Percentiles rank a stretch among this genome's conserved stretches.
These are phyloP conservation scores for Hymenoscyphus fructigenus DNA, from an alignment of 2,329 filamentous ascomycete species.

Conservation along the genomic window DNA sequence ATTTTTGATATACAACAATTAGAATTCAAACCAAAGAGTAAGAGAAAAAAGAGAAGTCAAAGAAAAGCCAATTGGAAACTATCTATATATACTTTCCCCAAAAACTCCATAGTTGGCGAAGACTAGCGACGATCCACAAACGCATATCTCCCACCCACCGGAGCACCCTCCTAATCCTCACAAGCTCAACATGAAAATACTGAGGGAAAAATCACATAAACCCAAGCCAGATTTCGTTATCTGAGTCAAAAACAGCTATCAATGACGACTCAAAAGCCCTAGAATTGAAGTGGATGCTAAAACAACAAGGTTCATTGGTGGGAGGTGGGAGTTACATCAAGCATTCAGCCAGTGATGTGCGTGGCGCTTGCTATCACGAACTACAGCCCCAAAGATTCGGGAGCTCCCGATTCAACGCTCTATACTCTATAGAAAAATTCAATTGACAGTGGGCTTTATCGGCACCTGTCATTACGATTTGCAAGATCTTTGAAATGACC, in stretches of 20 bases:
- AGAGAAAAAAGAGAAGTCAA: neutral
- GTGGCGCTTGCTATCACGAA: neutral
- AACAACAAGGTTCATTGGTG: slow-evolving; percentile 1
- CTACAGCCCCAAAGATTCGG: neutral
- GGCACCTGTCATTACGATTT: neutral
- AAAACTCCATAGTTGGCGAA: neutral
- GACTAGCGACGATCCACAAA: neutral
- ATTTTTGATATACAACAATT: neutral
- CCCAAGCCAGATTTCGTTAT: neutral
- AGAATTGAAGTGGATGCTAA: neutral
- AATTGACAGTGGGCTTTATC: neutral
- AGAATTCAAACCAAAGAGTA: neutral
- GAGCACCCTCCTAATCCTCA: neutral
- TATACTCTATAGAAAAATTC: neutral
- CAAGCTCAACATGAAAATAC: neutral
- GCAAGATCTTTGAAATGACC: neutral
- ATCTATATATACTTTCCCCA: neutral
- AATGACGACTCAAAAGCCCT: neutral
- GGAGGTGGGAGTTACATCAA: neutral
- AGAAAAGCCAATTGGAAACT: neutral
- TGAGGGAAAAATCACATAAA: neutral
- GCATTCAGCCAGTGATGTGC: neutral
- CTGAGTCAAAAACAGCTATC: neutral
- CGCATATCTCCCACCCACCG: neutral
- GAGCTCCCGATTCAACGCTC: neutral